phyloP scores from a whole-genome alignment of 2,329 filamentous ascomycete species.

The Venturia nashicola region DNA sequence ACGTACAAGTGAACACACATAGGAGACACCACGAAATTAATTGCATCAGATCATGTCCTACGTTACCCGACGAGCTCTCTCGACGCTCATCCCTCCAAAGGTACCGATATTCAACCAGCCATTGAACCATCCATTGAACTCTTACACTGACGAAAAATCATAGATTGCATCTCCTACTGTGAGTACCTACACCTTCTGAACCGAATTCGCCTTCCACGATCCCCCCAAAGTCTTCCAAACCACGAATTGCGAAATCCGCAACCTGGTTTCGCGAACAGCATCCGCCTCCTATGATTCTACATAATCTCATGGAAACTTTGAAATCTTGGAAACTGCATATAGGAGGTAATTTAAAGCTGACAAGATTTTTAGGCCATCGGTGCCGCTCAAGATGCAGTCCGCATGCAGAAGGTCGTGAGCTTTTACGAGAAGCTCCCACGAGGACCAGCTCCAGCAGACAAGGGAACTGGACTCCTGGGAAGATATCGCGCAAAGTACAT shows the following conservation, averaged over 20 bases:
- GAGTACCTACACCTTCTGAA: constrained; percentile 30
- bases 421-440: constrained; percentile 99
- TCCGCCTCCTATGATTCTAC: neutral
- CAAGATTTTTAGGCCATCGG: constrained; percentile 64
- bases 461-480: constrained; percentile 71
- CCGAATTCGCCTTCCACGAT: constrained; percentile 6
- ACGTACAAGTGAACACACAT: neutral
- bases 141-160: neutral
- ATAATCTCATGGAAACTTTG: neutral
- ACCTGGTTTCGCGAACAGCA: neutral
- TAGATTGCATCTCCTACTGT: constrained; percentile 72
- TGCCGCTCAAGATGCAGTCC: constrained; percentile 84
- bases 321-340: neutral
- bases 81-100: constrained; percentile 98
- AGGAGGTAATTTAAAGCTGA: constrained; percentile 13
- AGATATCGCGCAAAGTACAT: constrained; percentile 85
- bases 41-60: constrained; percentile 59
- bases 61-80: constrained; percentile 80
- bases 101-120: constrained; percentile 38
- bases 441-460: constrained; percentile 71
- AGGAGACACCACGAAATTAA: constrained; percentile 11
- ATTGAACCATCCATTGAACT: constrained; percentile 5
- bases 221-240: neutral
- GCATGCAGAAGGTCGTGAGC: constrained; percentile 95
- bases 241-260: neutral